Percentiles rank a stretch among this genome's conserved stretches.
These are phyloP conservation scores for Pleurotus citrinopileatus DNA, from an alignment of 768 basidiomycete genomes.

Conservation along the genomic window DNA sequence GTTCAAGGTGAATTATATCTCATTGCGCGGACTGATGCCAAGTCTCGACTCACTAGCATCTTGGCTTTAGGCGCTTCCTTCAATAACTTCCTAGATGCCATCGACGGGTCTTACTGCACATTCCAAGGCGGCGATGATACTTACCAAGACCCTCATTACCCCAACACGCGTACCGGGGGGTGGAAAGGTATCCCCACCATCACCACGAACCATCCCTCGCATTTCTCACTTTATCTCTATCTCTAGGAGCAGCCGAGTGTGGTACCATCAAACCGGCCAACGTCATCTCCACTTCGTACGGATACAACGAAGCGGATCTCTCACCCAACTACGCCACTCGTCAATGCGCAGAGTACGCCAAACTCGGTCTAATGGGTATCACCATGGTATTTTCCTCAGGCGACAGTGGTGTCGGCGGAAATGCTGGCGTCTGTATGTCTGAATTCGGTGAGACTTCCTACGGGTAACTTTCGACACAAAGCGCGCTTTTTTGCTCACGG, in stretches of 20 bases:
- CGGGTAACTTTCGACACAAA: too few species aligned
- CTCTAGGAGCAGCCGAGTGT: constrained; percentile 29
- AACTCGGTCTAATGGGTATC: constrained; percentile 59
- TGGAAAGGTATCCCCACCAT: constrained; percentile 23
- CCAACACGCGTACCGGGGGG: constrained; percentile 25
- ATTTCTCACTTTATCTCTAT: not conserved
- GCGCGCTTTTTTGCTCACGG: too few species aligned
- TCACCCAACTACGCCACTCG: constrained; percentile 36
- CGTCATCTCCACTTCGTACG: constrained; percentile 41
- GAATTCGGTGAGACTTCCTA: constrained; percentile 42
- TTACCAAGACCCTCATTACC: constrained; percentile 25
- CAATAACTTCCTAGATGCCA: constrained; percentile 47
- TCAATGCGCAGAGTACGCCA: constrained; percentile 49
- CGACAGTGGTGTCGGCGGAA: constrained; percentile 51
- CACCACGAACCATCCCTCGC: not conserved
- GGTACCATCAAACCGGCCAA: constrained; percentile 39
- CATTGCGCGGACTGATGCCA: not conserved
- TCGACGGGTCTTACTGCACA: constrained; percentile 41
- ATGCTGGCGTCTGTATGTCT: constrained; percentile 33
- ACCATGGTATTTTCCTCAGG: constrained; percentile 59
- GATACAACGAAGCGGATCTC: constrained; percentile 40
- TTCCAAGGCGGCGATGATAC: constrained; percentile 43
- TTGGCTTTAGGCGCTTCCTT: constrained; percentile 36
- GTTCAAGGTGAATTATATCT: constrained; percentile 27
- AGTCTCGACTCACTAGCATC: not conserved